A percentile compares a stretch with the other conserved stretches of the same genome.
Conservation (phyloP, 1,139 yeast genomes). For the Pneumocystis carinii region DNA sequence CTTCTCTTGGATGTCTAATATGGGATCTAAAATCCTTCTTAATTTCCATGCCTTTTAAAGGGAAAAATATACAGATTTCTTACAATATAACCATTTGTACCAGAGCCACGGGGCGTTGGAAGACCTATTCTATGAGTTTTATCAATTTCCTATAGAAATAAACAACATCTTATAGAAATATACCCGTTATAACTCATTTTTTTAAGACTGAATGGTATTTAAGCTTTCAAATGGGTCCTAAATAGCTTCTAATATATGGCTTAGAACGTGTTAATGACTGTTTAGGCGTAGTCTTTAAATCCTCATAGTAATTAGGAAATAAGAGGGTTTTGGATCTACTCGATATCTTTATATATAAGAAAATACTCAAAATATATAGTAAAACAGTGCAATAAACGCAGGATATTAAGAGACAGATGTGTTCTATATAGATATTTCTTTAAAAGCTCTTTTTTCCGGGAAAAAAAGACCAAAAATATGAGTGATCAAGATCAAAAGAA, state of each 20-base stretch:
- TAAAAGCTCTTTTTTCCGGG: background rate
- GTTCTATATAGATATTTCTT: background rate
- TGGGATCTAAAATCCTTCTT: slow-evolving; percentile 23
- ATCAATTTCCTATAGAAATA: background rate
- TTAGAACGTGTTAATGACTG: too few relatives aligned
- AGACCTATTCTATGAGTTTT: slow-evolving; percentile 48
- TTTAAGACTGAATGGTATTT: background rate
- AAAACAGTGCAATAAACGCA: background rate
- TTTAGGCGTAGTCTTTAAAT: too few relatives aligned
- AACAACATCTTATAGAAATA: background rate
- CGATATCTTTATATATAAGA: background rate
- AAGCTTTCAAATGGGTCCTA: background rate
- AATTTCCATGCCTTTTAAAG: slow-evolving; percentile 20
- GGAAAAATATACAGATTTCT: slow-evolving; percentile 24
- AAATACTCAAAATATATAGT: background rate
- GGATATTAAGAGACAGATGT: background rate
- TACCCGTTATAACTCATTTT: background rate
- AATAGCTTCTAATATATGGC: too few relatives aligned
- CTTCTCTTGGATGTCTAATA: slow-evolving; percentile 17
- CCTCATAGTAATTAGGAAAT: background rate
- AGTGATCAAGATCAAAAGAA: background rate
- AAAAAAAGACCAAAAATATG: background rate
- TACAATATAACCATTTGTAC: slow-evolving; percentile 59
- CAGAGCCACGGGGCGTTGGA: slow-evolving; percentile 51
- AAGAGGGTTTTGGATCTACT: too few relatives aligned